Evolutionary conservation across 2,329 filamentous ascomycete species (phyloP).

Genomic region (Trichoderma brevicompactum): DNA sequence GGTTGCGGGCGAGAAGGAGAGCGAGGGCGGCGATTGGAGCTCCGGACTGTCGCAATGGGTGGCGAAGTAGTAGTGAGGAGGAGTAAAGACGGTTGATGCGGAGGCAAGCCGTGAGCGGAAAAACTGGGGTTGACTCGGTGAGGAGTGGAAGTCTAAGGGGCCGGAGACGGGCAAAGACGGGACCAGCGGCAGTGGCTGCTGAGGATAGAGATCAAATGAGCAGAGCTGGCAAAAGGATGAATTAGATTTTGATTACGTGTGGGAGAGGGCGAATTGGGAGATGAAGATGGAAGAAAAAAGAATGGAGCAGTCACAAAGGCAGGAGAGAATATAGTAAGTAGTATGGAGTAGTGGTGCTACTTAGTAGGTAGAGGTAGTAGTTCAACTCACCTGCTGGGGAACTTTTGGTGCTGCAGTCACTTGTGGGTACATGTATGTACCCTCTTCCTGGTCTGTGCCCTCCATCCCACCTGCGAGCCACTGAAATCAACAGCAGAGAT

Average conservation of each 20-base stretch:
- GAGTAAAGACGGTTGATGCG: background rate
- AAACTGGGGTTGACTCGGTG: conserved; percentile 22
- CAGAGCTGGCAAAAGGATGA: background rate
- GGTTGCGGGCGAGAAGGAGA: conserved; percentile 8
- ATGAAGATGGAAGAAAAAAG: background rate
- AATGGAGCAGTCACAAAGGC: background rate
- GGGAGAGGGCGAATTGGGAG: background rate
- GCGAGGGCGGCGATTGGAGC: background rate
- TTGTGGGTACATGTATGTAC: conserved; percentile 20
- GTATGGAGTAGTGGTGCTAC: background rate
- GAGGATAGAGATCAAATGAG: background rate
- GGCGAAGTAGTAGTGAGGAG: background rate
- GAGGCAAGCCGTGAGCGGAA: conserved; percentile 15
- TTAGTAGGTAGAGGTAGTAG: background rate
- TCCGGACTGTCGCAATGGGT: background rate
- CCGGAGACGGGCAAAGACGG: conserved; percentile 1
- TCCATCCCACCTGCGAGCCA: background rate
- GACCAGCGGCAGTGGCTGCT: background rate
- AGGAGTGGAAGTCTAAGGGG: background rate
- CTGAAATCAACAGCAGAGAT: background rate
- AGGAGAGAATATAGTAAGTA: background rate
- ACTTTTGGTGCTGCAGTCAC: conserved; percentile 11
- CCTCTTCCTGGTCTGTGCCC: background rate
- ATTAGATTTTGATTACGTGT: background rate
- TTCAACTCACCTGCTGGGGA: conserved; percentile 17